A percentile compares a stretch with the other conserved stretches of the same genome.
Conservation (phyloP, 768 basidiomycete species). For the Tephrocybe sp. region DNA sequence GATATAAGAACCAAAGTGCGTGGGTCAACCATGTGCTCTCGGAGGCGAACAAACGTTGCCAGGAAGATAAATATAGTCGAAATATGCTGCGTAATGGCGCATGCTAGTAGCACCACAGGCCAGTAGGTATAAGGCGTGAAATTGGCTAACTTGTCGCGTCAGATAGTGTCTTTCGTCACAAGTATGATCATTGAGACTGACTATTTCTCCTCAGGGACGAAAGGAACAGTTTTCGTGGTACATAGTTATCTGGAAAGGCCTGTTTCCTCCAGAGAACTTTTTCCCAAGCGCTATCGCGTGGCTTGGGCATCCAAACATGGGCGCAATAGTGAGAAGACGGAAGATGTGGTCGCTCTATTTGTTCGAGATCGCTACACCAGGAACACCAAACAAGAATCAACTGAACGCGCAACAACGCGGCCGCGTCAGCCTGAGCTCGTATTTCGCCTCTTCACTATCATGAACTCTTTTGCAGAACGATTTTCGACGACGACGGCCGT, state of each 20-base stretch:
- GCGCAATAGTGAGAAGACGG: not conserved
- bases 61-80: conserved; percentile 81
- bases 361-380: not conserved
- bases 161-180: conserved; percentile 7
- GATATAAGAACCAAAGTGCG: conserved; percentile 68
- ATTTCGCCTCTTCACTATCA: conserved; percentile 35
- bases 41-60: conserved; percentile 72
- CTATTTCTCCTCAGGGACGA: conserved; percentile 78
- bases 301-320: conserved; percentile 20
- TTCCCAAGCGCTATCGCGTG: conserved; percentile 45
- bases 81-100: conserved; percentile 82
- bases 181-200: conserved; percentile 36
- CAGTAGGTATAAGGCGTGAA: conserved; percentile 78
- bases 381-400: conserved; percentile 33
- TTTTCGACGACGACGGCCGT: conserved; percentile 59
- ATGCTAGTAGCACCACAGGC: conserved; percentile 67
- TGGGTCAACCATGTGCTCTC: conserved; percentile 64
- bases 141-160: conserved; percentile 53
- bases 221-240: conserved; percentile 72
- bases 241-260: conserved; percentile 82
- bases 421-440: conserved; percentile 40
- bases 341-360: conserved; percentile 8
- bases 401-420: conserved; percentile 39
- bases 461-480: conserved; percentile 71
- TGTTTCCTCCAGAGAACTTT: conserved; percentile 80